These are phyloP conservation scores for Haplosporangium sp. DNA, from an alignment of 371 early-diverging fungal species.

Conservation along the genomic window DNA sequence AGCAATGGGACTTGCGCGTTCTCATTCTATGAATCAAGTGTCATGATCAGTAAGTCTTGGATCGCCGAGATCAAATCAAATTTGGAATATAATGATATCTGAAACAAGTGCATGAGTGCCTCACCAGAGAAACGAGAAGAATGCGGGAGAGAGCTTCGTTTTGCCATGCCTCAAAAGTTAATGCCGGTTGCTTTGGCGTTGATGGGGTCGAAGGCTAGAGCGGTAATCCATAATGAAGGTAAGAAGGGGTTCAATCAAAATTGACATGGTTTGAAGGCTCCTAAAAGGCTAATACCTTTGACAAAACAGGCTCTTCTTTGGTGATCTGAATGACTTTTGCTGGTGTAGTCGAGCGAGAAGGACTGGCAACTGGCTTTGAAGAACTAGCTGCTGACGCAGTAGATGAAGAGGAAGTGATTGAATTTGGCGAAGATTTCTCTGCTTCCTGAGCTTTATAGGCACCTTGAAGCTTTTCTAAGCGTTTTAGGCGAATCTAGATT, in stretches of 20 bases:
- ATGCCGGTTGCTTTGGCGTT: constrained; percentile 56
- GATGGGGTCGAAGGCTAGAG: constrained; percentile 25
- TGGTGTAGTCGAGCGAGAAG: constrained; percentile 7
- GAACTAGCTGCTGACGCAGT: constrained; percentile 18
- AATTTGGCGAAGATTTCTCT: background rate
- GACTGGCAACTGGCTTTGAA: constrained; percentile 6
- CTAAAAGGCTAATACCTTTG: background rate
- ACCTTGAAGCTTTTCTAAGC: constrained; percentile 73
- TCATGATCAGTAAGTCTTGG: background rate
- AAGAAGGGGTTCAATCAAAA: background rate
- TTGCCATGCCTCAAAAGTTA: constrained; percentile 89
- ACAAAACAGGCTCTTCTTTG: background rate
- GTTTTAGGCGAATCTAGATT: constrained; percentile 77
- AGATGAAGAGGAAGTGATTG: no score
- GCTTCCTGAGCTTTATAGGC: constrained; percentile 23
- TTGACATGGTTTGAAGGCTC: background rate
- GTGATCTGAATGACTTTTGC: constrained; percentile 1
- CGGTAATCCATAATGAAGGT: background rate
- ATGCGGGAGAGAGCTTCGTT: constrained; percentile 83
- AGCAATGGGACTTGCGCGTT: constrained; percentile 33
- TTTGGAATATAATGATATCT: background rate
- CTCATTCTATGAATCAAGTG: constrained; percentile 25
- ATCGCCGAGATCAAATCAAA: background rate
- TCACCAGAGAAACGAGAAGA: constrained; percentile 86
- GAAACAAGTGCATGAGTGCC: constrained; percentile 14